phyloP scores from a whole-genome alignment of 179 eudicot species.

The Vitellaria paradoxa region DNA sequence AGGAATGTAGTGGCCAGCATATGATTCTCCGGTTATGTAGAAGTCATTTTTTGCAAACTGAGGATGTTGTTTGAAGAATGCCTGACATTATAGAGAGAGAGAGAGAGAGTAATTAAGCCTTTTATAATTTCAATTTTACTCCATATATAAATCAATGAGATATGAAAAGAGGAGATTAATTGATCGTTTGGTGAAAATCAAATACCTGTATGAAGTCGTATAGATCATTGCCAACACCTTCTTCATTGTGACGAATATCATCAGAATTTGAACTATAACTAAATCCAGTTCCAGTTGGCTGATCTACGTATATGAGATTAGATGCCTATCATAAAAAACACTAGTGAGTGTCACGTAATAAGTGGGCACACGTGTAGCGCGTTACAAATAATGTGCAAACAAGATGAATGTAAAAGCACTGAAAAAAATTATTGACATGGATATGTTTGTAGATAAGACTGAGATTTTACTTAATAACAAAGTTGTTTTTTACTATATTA shows the following conservation, averaged over 20 bases:
- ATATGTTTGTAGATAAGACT: too few species aligned
- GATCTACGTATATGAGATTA: conserved; percentile 83
- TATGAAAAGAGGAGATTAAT: too few species aligned
- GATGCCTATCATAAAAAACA: conserved; percentile 45
- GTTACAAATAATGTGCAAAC: too few species aligned
- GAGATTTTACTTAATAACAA: too few species aligned
- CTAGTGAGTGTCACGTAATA: too few species aligned
- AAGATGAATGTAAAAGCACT: too few species aligned
- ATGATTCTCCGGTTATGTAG: conserved; percentile 87
- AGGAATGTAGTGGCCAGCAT: conserved; percentile 40
- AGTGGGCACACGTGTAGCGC: too few species aligned
- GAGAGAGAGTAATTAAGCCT: background rate
- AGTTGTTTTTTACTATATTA: too few species aligned
- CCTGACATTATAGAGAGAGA: conserved; percentile 33
- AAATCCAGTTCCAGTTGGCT: conserved; percentile 91
- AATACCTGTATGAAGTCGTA: conserved; percentile 88
- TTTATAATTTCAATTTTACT: background rate
- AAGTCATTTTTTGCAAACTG: conserved; percentile 67
- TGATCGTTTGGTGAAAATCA: background rate
- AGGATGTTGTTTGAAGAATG: conserved; percentile 85
- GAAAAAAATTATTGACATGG: too few species aligned
- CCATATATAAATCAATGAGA: background rate
- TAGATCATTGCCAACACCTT: conserved; percentile 78
- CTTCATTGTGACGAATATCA: conserved; percentile 65
- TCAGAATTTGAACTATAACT: conserved; percentile 61